A percentile compares a stretch with the other conserved stretches of the same genome.
These are phyloP conservation scores for Ceratocystiopsis minuta DNA, from an alignment of 2,329 filamentous ascomycete species.

Conservation along the genomic window DNA sequence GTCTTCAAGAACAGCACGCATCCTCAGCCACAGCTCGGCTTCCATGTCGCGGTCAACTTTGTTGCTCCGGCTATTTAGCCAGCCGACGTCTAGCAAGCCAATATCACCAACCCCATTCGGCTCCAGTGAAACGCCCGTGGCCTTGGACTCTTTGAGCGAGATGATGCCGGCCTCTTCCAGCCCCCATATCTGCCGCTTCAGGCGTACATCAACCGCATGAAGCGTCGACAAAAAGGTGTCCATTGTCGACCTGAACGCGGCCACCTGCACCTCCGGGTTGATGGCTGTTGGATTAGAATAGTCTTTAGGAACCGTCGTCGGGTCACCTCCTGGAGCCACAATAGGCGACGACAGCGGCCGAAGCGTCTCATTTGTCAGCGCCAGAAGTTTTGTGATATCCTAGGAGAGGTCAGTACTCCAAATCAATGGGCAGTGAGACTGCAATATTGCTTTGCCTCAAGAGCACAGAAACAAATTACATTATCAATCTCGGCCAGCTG, in stretches of 20 bases:
- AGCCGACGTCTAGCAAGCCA: constrained; percentile 60
- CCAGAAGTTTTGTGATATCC: constrained; percentile 27
- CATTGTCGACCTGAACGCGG: constrained; percentile 39
- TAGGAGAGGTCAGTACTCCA: constrained; percentile 11
- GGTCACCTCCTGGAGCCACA: neutral
- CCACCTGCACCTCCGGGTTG: constrained; percentile 28
- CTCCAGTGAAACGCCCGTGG: constrained; percentile 21
- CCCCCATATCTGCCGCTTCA: constrained; percentile 60
- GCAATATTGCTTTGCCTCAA: no score
- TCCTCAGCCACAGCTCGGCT: constrained; percentile 54
- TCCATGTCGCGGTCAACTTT: constrained; percentile 73
- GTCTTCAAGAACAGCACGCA: constrained; percentile 30
- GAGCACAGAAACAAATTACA: constrained; percentile 18
- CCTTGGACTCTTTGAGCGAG: constrained; percentile 21
- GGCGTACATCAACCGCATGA: constrained; percentile 53
- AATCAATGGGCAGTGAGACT: no score
- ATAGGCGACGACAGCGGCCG: constrained; percentile 37
- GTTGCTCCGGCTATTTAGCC: constrained; percentile 72
- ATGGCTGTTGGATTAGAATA: constrained; percentile 4
- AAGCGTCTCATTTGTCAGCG: constrained; percentile 38
- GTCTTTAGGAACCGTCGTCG: neutral
- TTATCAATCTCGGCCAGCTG: constrained; percentile 67
- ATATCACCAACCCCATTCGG: constrained; percentile 37
- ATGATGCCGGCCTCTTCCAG: constrained; percentile 70
- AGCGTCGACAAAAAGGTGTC: constrained; percentile 55